Percentiles rank a stretch among this genome's conserved stretches.
phyloP scores from a whole-genome alignment of 805 yeast species.

The Candida lessepsii region DNA sequence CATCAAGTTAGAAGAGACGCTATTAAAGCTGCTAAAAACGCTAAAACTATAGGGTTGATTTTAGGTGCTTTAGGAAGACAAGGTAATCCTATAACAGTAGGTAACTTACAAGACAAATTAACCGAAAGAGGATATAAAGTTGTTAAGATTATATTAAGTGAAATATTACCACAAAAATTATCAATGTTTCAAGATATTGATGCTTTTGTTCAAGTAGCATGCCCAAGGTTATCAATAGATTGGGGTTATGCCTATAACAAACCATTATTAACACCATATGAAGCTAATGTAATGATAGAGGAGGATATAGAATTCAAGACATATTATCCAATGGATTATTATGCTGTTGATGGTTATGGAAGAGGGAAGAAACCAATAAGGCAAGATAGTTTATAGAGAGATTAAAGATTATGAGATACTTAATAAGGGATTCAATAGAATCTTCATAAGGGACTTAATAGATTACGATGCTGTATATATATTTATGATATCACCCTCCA shows the following conservation, averaged over 20 bases:
- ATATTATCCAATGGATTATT: constrained; percentile 95
- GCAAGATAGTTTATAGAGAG: constrained; percentile 1
- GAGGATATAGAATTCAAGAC: constrained; percentile 66
- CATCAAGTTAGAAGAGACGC: constrained; percentile 73
- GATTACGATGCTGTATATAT: constrained; percentile 5
- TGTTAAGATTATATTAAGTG: constrained; percentile 82
- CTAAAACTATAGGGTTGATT: constrained; percentile 75
- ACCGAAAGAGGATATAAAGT: constrained; percentile 58
- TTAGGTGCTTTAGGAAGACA: constrained; percentile 95
- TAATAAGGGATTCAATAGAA: no score
- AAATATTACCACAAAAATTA: constrained; percentile 88
- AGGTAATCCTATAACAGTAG: constrained; percentile 79
- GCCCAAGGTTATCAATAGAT: constrained; percentile 93
- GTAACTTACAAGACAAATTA: constrained; percentile 58
- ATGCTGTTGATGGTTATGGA: constrained; percentile 86
- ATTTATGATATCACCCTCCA: constrained; percentile 1
- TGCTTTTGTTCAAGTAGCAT: constrained; percentile 95
- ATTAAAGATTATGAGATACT: no score
- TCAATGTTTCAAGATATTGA: constrained; percentile 92
- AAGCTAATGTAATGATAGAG: constrained; percentile 85
- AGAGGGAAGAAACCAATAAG: constrained; percentile 67
- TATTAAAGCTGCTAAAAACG: constrained; percentile 55
- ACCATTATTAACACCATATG: constrained; percentile 93
- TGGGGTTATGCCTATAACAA: constrained; percentile 98
- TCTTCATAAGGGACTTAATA: no score